Base-by-base conservation (phyloP, 1,139 yeast genomes). In the Kurtzmaniella natalensis region DNA sequence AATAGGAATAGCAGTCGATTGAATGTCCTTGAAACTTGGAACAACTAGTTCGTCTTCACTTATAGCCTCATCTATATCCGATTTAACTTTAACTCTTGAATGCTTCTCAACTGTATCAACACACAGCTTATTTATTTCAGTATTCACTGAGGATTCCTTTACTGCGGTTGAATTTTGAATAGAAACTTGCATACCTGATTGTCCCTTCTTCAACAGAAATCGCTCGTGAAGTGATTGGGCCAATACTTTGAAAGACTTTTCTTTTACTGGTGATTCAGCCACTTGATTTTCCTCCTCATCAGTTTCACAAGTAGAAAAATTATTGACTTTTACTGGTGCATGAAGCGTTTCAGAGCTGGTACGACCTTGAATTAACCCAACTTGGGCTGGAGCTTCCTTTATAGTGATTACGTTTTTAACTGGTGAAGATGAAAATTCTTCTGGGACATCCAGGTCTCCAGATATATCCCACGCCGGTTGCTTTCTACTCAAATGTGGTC, bases 201-300 rank as follows among this genome's bases (percentile, higher is more conserved):
- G 10, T 9, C 24, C 18, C 9, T 13, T 32, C 30, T n/a, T 27
- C 37, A 46, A 46, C 59, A 60, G 61, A 34, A 57, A 63, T 27
- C 44, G 50, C 11, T 57, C 51, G 35, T 65, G 46, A 36, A 62
- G 51, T 7, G 53, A 34, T 32, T 42, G 39, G 17, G 53, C 50
- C 28, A 57, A 43, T n/a, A 32, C 37, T 3, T 39, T 34, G 11
- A 44, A 31, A 7, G 11, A 32, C 10, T 26, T 11, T 9, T 24
- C 33, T 29, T 62, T 64, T 4, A 64, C 52, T 3, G 73, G 73
- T 2, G 72, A 66, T 38, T 68, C 74, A 31, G 66, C 72, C 15
- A 68, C 55, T 26, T 62, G 70, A 31, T 63, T 70, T 21, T 61
- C 68, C 18, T 35, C 39, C 18, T 28, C 27, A 5, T 31, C 38